Base-by-base conservation (phyloP, 805 yeast species). In the Zygoascus bituminiphila region DNA sequence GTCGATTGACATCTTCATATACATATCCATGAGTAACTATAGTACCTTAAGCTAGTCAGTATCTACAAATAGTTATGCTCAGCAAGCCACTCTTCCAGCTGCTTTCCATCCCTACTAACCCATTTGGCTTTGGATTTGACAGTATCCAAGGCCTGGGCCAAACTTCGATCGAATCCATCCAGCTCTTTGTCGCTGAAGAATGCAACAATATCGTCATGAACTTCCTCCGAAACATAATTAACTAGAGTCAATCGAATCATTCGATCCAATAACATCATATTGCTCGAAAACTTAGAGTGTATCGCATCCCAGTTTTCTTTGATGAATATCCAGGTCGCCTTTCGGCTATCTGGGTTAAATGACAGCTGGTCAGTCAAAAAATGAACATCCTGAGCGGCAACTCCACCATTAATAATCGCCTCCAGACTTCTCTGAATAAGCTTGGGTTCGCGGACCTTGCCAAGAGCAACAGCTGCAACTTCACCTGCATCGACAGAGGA, bases 251-350 rank as follows among this genome's bases (percentile, higher is more conserved):
- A 54, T 26, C 74, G 71, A 36, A 91, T 84, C 50, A 93, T 81
- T 17, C 82, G 72, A 19, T 91, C 84, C 58, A 91, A 72, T 86
- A 88, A 79, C 21, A 88, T 74, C 54, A 83, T 74, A 10, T 87
- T 83, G 14, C 95, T 87, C 45, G 97, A 96, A 62, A 88, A 75
- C 59, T 75, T 70, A 63, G 78, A 74, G 57, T 68, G 67, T 51
- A 91, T 62, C 41, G 70, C 74, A 49, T 79, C 88, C 91, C 94
- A 91, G 66, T 89, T 81, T 12, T 51, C 59, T 58, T 75, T 73
- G 17, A 65, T 59, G 95, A 96, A 91, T 15, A 60, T 48, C 87
- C 89, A 89, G 55, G 82, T 67, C 10, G 78, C 75, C 9, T 15
- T n/a, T 12, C 41, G 15, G 4, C 26, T 19, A 12, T 23, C 35